phyloP scores from a whole-genome alignment of 805 yeast species.

The Maudiozyma serrabonitensis region DNA sequence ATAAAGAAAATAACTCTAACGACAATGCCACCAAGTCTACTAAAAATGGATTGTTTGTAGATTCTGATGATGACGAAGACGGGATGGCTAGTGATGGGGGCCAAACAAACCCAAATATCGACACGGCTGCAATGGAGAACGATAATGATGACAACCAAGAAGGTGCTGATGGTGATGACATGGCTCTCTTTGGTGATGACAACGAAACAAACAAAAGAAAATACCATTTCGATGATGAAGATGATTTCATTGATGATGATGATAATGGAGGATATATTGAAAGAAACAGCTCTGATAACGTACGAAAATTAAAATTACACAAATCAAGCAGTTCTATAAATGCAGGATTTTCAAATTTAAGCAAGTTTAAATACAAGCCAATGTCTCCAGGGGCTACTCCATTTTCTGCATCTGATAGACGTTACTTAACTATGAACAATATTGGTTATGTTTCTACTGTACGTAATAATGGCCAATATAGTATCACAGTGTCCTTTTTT shows the following conservation, averaged over 20 bases:
- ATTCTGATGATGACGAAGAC: conserved; percentile 17
- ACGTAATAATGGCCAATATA: conserved; percentile 44
- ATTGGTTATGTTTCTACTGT: conserved; percentile 80
- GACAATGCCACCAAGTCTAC: conserved; percentile 5
- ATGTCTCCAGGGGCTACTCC: conserved; percentile 88
- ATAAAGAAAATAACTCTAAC: not conserved
- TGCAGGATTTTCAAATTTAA: not conserved
- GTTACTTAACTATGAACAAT: conserved; percentile 73
- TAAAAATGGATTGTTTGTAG: conserved; percentile 22
- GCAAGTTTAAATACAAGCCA: conserved; percentile 38
- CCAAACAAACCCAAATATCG: conserved; percentile 15
- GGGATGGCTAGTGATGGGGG: conserved; percentile 8
- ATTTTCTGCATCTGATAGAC: conserved; percentile 51
- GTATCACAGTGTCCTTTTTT: conserved; percentile 81
- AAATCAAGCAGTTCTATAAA: not conserved
- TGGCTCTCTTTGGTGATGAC: conserved; percentile 20
- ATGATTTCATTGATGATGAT: conserved; percentile 52
- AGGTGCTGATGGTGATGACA: conserved; percentile 8
- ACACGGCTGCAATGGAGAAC: conserved; percentile 12
- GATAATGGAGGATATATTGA: conserved; percentile 43
- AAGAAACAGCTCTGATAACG: not conserved
- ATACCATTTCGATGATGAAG: conserved; percentile 26
- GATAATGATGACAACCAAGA: conserved; percentile 3
- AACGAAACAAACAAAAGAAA: conserved; percentile 16
- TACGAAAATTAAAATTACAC: conserved; percentile 1